A percentile compares a stretch with the other conserved stretches of the same genome.
Evolutionary conservation across 208 protist species (phyloP).

Genomic region (Strigomonas galati): DNA sequence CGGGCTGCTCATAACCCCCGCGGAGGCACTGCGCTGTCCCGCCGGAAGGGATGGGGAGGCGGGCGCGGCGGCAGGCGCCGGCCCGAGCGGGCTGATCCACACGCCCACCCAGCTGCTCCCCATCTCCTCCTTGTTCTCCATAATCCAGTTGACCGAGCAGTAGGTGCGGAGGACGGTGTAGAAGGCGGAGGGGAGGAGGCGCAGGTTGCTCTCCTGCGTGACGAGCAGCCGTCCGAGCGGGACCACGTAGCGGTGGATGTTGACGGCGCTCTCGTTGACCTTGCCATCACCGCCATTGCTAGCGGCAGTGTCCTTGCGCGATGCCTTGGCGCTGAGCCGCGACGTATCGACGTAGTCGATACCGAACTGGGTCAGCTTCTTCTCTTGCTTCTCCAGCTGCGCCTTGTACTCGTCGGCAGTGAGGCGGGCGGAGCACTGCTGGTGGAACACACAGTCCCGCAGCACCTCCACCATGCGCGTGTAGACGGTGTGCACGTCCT

Average conservation of each 20-base stretch:
- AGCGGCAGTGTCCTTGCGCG: neutral
- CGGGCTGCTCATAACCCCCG: neutral
- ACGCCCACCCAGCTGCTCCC: slow-evolving; percentile 6
- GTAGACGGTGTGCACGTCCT: slow-evolving; percentile 4
- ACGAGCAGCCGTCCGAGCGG: neutral
- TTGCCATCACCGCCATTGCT: neutral
- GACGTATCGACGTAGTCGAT: neutral
- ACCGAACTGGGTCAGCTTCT: neutral
- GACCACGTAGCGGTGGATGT: slow-evolving; percentile 12
- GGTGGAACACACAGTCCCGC: neutral
- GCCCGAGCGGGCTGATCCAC: slow-evolving; percentile 10
- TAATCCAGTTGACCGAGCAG: slow-evolving; percentile 9
- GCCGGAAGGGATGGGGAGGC: neutral
- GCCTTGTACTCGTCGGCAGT: neutral
- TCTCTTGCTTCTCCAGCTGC: slow-evolving; percentile 3
- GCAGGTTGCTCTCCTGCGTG: neutral
- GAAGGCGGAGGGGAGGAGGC: slow-evolving; percentile 4
- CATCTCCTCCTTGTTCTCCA: slow-evolving; percentile 7
- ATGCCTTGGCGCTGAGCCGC: neutral
- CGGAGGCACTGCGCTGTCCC: neutral
- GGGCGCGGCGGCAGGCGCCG: neutral
- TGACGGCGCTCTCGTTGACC: neutral
- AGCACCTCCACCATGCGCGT: slow-evolving; percentile 9
- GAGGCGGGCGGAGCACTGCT: slow-evolving; percentile 6
- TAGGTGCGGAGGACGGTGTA: slow-evolving; percentile 6